Conservation (phyloP, 139 green algal species). For the Pleodorina starrii region DNA sequence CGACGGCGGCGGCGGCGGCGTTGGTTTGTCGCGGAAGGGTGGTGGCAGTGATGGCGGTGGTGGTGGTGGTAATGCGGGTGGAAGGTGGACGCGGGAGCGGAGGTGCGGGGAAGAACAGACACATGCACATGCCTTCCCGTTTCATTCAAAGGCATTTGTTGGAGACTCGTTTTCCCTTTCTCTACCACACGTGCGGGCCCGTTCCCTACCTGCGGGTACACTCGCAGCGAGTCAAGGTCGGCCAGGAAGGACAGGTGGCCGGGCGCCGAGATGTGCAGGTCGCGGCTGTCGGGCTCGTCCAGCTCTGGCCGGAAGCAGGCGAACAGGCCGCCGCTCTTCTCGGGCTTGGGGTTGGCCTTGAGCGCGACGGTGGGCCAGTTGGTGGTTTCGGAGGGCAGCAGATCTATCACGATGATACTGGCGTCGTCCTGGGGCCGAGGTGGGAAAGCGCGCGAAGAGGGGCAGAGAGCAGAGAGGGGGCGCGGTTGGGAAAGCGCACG, state of each 20-base stretch:
- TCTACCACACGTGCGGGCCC: too few species aligned
- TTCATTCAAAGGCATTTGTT: too few species aligned
- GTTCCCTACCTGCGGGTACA: too few species aligned
- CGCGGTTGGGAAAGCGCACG: not conserved
- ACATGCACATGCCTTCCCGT: too few species aligned
- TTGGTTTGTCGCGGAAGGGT: too few species aligned
- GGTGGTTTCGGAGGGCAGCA: conserved; percentile 70
- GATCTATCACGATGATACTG: conserved; percentile 85
- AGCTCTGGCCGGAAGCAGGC: conserved; percentile 45
- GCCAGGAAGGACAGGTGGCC: conserved; percentile 49
- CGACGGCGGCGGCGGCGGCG: too few species aligned
- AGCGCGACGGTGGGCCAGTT: conserved; percentile 64
- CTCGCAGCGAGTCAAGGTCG: conserved; percentile 62
- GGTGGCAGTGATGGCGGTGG: too few species aligned
- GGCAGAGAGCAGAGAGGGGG: not conserved
- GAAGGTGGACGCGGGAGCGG: too few species aligned
- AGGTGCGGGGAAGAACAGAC: too few species aligned
- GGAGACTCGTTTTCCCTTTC: too few species aligned
- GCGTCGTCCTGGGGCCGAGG: conserved; percentile 80
- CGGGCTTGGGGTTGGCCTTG: conserved; percentile 49
- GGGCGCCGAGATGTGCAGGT: conserved; percentile 10
- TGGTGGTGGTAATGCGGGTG: too few species aligned
- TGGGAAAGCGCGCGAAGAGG: not conserved
- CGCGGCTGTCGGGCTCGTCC: conserved; percentile 45
- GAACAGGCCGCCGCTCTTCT: conserved; percentile 47